phyloP scores from a whole-genome alignment of 768 basidiomycete species.

The Leucocoprinus birnbaumii region DNA sequence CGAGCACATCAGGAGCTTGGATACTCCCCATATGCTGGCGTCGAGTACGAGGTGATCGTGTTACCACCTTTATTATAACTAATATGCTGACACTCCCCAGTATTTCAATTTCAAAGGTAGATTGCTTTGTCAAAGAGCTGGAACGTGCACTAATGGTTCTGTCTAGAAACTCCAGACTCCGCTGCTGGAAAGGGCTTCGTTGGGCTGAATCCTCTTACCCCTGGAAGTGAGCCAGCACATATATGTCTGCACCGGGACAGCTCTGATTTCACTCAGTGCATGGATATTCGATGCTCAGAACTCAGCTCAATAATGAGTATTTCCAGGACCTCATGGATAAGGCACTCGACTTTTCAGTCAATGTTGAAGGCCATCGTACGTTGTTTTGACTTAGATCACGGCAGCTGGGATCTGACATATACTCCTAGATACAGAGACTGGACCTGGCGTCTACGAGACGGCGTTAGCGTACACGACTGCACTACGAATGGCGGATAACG shows the following conservation, averaged over 20 bases:
- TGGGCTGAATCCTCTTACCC: slow-evolving; percentile 75
- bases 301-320: slow-evolving; percentile 85
- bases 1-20: slow-evolving; percentile 24
- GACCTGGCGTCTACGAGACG: slow-evolving; percentile 85
- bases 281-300: slow-evolving; percentile 91
- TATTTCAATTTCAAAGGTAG: slow-evolving; percentile 90
- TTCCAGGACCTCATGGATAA: slow-evolving; percentile 88
- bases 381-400: background rate
- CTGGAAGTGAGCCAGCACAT: slow-evolving; percentile 75
- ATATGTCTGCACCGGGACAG: background rate
- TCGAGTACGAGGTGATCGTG: slow-evolving; percentile 83
- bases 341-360: slow-evolving; percentile 67
- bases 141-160: slow-evolving; percentile 2
- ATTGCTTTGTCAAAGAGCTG: background rate
- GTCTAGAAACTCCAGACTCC: slow-evolving; percentile 75
- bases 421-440: slow-evolving; percentile 84
- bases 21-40: slow-evolving; percentile 74
- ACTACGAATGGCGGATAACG: slow-evolving; percentile 85
- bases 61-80: slow-evolving; percentile 1
- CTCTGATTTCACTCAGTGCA: slow-evolving; percentile 61
- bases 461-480: slow-evolving; percentile 84
- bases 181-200: slow-evolving; percentile 76
- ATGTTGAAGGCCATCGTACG: slow-evolving; percentile 85
- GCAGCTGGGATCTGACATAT: background rate
- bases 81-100: slow-evolving; percentile 29